Evolutionary conservation across 352 stramenopile species (phyloP), one percentile per base, ranked within the genome.

Genomic region (Halophytophthora batemanensis): DNA sequence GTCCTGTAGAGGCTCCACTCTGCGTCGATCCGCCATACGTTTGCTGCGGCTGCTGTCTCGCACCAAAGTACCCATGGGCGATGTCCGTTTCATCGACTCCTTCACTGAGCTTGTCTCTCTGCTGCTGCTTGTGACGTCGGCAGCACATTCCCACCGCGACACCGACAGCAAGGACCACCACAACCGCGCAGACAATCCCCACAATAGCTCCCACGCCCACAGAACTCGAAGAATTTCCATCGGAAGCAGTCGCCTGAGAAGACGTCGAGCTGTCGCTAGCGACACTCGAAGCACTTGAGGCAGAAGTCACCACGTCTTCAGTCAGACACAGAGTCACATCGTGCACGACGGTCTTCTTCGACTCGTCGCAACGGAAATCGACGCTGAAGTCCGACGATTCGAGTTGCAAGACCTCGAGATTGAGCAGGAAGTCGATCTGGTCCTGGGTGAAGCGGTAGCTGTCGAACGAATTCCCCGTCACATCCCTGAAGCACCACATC

Each of bases 401-500:
- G 66, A 69, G 42, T 53, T 74, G 28, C 23, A 59, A 8, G 66
- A 57, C 55, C 56, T 76, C 22, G 22, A 64, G 19, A 58, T 56
- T 53, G 60, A 59, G 25, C 28, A 65, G 25, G 38, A 57, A 58
- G 33, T 79, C 28, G 61, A 43, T 45, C 61, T 60, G 40, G 52
- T 57, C 47, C 6, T 58, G 45, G 5, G 72, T 77, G 41, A 83
- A 88, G 10, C 50, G 31, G 53, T 51, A 35, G n/a, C 46, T 34
- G 12, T 45, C 45, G 47, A 71, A 63, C 15, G 71, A 59, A 38
- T 87, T 87, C 6, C 55, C 37, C 2, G 55, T 48, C 13, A 87
- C 29, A 15, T 66, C 56, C 33, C 59, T 66, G 25, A 31, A 4
- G 25, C 8, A 12, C 2, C 38, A 29, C 18, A 53, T 28, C 8